A percentile compares a stretch with the other conserved stretches of the same genome.
These are phyloP conservation scores for Pleurotus ostreatus DNA, from an alignment of 768 basidiomycete genomes.

Conservation along the genomic window DNA sequence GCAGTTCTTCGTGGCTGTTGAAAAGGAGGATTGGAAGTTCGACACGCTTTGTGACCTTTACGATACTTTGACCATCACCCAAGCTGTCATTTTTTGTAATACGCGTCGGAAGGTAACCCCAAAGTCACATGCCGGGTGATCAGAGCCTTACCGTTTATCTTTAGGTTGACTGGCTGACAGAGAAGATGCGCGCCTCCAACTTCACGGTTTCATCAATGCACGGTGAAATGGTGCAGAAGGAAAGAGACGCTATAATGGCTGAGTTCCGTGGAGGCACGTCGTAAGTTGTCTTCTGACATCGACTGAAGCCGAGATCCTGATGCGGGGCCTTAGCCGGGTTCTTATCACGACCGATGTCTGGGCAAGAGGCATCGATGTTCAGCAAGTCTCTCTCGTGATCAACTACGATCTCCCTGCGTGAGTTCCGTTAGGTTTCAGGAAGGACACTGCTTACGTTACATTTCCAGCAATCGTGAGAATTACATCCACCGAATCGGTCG, in stretches of 20 bases:
- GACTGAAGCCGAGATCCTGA: conserved; percentile 12
- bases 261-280: conserved; percentile 93
- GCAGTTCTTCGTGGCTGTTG: conserved; percentile 97
- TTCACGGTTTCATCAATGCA: conserved; percentile 97
- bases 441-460: conserved; percentile 7
- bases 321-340: conserved; percentile 60
- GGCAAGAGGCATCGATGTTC: conserved; percentile 98
- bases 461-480: conserved; percentile 88
- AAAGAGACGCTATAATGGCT: conserved; percentile 94
- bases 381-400: conserved; percentile 95
- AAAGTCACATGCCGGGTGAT: not conserved
- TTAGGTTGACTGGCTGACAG: conserved; percentile 96
- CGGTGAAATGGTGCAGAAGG: conserved; percentile 94
- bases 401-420: conserved; percentile 96
- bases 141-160: conserved; percentile 9
- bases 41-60: conserved; percentile 97
- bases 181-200: conserved; percentile 98
- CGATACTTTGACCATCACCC: conserved; percentile 97
- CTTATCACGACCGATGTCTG: conserved; percentile 95
- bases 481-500: conserved; percentile 99
- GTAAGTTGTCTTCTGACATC: conserved; percentile 39
- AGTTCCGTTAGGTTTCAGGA: conserved; percentile 22
- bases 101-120: conserved; percentile 82
- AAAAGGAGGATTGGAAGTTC: conserved; percentile 99
- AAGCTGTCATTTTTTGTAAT: conserved; percentile 99